Evolutionary conservation across 2,329 filamentous ascomycete genomes (phyloP).

Genomic region (Penicillium vulpinum): DNA sequence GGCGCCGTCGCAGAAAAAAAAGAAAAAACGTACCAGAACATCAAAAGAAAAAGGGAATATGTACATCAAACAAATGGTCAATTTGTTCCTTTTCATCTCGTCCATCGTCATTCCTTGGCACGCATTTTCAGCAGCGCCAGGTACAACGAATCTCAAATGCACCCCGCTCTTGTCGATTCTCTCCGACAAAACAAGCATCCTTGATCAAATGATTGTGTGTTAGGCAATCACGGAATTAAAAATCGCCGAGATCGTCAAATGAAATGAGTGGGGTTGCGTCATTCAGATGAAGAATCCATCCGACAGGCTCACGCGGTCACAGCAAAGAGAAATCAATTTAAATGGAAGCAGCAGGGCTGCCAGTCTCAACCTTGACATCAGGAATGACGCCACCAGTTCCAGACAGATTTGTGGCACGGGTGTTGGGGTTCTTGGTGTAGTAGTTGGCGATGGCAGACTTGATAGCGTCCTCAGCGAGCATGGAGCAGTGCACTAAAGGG

Average conservation of each 20-base stretch:
- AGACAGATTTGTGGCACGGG: constrained; percentile 70
- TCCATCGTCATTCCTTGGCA: neutral
- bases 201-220: constrained; percentile 24
- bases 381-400: constrained; percentile 71
- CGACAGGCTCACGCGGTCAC: neutral
- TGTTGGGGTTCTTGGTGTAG: constrained; percentile 84
- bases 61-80: constrained; percentile 30
- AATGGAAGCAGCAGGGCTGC: constrained; percentile 24
- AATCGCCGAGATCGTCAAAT: constrained; percentile 8
- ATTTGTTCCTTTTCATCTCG: constrained; percentile 24
- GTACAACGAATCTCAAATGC: neutral
- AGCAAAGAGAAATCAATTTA: constrained; percentile 16
- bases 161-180: neutral
- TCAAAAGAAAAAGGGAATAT: constrained; percentile 18
- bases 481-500: constrained; percentile 76
- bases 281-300: neutral
- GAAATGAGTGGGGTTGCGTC: constrained; percentile 3
- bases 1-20: constrained; percentile 25
- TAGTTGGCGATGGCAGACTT: constrained; percentile 90
- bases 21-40: constrained; percentile 7
- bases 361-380: constrained; percentile 49
- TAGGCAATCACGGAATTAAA: constrained; percentile 12
- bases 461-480: constrained; percentile 90
- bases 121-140: neutral
- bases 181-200: neutral